These are phyloP conservation scores for Gelatoporia subvermispora DNA, from an alignment of 768 basidiomycete species.

Conservation along the genomic window DNA sequence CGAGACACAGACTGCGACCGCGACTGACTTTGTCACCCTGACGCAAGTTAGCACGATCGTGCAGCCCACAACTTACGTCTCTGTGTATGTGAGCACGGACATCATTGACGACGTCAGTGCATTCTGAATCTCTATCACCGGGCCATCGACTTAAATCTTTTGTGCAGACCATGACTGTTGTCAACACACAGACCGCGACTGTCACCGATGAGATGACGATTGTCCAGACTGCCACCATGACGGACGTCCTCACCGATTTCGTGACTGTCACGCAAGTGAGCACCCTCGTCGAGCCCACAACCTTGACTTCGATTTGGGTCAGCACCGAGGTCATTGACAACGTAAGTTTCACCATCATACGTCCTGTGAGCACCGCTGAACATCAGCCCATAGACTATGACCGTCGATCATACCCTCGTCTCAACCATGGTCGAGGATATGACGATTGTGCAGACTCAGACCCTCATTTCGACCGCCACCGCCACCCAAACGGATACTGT, in stretches of 20 bases:
- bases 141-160: constrained; percentile 1
- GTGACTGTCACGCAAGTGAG: constrained; percentile 48
- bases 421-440: constrained; percentile 43
- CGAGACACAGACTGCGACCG: constrained; percentile 37
- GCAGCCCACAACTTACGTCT: constrained; percentile 53
- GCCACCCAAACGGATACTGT: constrained; percentile 29
- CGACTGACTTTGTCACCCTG: constrained; percentile 52
- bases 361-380: not conserved
- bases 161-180: constrained; percentile 49
- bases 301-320: constrained; percentile 48
- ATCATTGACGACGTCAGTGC: constrained; percentile 56
- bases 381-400: constrained; percentile 41
- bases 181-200: constrained; percentile 36
- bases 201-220: constrained; percentile 31
- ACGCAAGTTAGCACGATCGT: constrained; percentile 49
- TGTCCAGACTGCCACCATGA: constrained; percentile 45
- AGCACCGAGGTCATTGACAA: constrained; percentile 55
- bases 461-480: constrained; percentile 36
- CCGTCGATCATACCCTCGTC: constrained; percentile 50
- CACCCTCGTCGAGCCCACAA: constrained; percentile 53
- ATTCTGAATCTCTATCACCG: not conserved
- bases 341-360: constrained; percentile 29
- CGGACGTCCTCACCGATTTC: constrained; percentile 44
- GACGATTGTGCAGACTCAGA: constrained; percentile 46
- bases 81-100: constrained; percentile 46